Base-by-base conservation (phyloP, 345 rosid species). In the Angophora floribunda region DNA sequence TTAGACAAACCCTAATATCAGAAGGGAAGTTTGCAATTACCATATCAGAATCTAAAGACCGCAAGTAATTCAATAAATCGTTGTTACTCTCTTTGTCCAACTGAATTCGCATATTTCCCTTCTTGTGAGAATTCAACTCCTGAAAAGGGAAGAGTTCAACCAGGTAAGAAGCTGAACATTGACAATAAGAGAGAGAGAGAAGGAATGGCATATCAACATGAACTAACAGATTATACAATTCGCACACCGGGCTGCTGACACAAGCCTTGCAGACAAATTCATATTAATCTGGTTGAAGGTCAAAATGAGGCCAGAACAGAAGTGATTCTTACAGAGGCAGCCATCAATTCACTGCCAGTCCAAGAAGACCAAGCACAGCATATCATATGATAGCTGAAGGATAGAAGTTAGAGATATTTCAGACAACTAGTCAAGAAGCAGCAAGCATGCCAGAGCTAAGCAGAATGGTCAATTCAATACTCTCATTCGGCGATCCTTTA, bases 61-160 rank as follows among this genome's bases (percentile, higher is more conserved):
- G 95, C 65, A 97, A 91, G 92, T 97, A 97, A 89, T 97, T 98
- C 90, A 97, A 93, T 88, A 97, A 92, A 89, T 93, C 94, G 57
- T 97, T 96, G 91, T 92, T 93, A 90, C 85, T 94, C 87, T 93
- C 95, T 89, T 89, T 94, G 82, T 92, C 94, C 59, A 89, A 88
- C 88, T 94, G 97, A 70, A 95, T 94, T 86, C 7, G 90, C 70
- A 52, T 80, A 45, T 92, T 94, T 88, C 94, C 94, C 88, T 91
- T 91, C 94, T 94, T 95, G 88, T 93, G 92, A 16, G 95, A 82
- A 89, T 91, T 92, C 93, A 97, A 87, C 92, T 96, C 99, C 99
- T 96, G 95, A 84, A 87, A 91, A 16, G 41, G 70, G 6, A 36
- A 85, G n/a, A 14, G 87, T 9, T 32, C 87, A 13, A 86, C 8